A percentile compares a stretch with the other conserved stretches of the same genome.
These are phyloP conservation scores for Gonium pectorale DNA, from an alignment of 139 green algal species.

Conservation along the genomic window DNA sequence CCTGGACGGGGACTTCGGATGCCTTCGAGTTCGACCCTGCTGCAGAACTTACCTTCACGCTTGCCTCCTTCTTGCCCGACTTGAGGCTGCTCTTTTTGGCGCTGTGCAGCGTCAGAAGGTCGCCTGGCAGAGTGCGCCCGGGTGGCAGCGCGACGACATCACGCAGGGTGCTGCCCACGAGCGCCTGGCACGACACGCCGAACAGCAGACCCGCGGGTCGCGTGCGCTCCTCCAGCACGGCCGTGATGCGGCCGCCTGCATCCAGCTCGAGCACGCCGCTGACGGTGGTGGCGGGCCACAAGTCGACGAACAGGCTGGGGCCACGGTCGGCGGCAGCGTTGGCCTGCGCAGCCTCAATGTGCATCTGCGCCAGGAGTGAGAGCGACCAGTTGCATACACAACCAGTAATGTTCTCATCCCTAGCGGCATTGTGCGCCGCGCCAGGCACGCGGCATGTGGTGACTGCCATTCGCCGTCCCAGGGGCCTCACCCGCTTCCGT, in stretches of 20 bases:
- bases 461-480: too few relatives aligned
- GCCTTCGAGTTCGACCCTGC: too few relatives aligned
- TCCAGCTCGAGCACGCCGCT: conserved; percentile 24
- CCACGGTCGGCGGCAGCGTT: background rate
- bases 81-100: conserved; percentile 47
- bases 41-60: conserved; percentile 16
- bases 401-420: too few relatives aligned
- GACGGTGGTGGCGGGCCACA: background rate
- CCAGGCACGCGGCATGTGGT: too few relatives aligned
- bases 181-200: background rate
- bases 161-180: background rate
- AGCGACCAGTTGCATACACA: too few relatives aligned
- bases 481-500: too few relatives aligned
- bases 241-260: background rate
- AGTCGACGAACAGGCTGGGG: background rate
- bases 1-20: too few relatives aligned
- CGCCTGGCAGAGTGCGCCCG: background rate
- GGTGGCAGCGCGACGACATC: background rate
- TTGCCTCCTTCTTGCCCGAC: conserved; percentile 1
- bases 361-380: too few relatives aligned
- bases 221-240: background rate
- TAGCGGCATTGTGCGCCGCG: too few relatives aligned
- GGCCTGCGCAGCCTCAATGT: too few relatives aligned
- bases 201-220: conserved; percentile 43
- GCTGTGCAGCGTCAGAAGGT: conserved; percentile 4